Evolutionary conservation across 2,329 filamentous ascomycete genomes (phyloP).

Genomic region (Salinomyces thailandicus): DNA sequence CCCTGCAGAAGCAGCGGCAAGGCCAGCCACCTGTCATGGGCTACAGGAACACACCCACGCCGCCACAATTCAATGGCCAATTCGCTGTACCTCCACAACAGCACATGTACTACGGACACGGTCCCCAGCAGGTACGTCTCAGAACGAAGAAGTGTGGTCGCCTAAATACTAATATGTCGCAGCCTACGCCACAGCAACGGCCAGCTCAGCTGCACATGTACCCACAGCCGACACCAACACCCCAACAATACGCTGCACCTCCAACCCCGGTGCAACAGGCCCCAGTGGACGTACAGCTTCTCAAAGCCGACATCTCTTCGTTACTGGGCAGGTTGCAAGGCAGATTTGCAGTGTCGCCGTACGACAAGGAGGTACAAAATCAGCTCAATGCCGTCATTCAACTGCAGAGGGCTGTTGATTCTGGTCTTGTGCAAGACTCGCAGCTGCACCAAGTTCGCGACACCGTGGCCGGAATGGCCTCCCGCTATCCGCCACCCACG

Average conservation of each 20-base stretch:
- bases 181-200: conserved; percentile 6
- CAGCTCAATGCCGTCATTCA: conserved; percentile 34
- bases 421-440: too few relatives aligned
- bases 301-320: conserved; percentile 74
- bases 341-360: conserved; percentile 54
- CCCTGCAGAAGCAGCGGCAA: conserved; percentile 50
- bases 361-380: conserved; percentile 36
- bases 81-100: conserved; percentile 30
- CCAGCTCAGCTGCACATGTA: neutral
- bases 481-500: conserved; percentile 9
- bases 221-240: conserved; percentile 14
- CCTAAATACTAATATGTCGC: conserved; percentile 8
- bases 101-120: conserved; percentile 23
- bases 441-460: neutral
- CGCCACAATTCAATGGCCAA: conserved; percentile 44
- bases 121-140: conserved; percentile 28
- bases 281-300: conserved; percentile 41
- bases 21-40: conserved; percentile 39
- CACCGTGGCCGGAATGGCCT: neutral
- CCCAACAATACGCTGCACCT: conserved; percentile 11
- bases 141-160: too few relatives aligned
- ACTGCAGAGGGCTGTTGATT: neutral
- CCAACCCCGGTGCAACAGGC: conserved; percentile 13
- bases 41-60: conserved; percentile 65
- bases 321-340: conserved; percentile 63